Conservation (phyloP, 2,329 filamentous ascomycete species). For the Exophiala aquamarina region DNA sequence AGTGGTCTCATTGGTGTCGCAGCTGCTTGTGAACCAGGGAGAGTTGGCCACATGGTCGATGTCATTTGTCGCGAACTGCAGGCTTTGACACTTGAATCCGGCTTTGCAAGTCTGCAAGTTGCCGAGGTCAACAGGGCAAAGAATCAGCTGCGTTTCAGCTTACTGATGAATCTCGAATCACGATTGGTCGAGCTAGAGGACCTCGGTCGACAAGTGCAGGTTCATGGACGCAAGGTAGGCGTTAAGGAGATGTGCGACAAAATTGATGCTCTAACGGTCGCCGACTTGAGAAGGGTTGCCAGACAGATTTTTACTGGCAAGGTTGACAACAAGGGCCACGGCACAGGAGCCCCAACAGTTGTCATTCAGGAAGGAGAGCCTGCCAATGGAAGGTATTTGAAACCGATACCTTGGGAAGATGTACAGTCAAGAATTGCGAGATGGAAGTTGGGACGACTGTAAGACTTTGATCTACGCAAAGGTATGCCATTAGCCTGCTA, state of each 20-base stretch:
- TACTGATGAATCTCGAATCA: slow-evolving; percentile 97
- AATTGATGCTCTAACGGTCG: slow-evolving; percentile 78
- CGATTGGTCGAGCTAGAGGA: slow-evolving; percentile 98
- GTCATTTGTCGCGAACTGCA: slow-evolving; percentile 92
- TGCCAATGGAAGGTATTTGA: slow-evolving; percentile 62
- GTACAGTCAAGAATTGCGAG: slow-evolving; percentile 82
- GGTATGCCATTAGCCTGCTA: too few species aligned
- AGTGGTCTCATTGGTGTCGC: slow-evolving; percentile 93
- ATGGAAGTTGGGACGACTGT: slow-evolving; percentile 76
- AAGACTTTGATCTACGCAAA: slow-evolving; percentile 24
- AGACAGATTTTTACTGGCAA: slow-evolving; percentile 72
- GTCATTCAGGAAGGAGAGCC: slow-evolving; percentile 89
- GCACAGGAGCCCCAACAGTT: slow-evolving; percentile 87
- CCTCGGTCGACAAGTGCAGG: slow-evolving; percentile 89
- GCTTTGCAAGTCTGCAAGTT: slow-evolving; percentile 69
- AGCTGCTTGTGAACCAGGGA: slow-evolving; percentile 76
- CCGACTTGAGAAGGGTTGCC: slow-evolving; percentile 81
- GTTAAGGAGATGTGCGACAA: slow-evolving; percentile 88
- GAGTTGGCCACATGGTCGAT: slow-evolving; percentile 81
- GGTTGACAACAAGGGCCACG: slow-evolving; percentile 71
- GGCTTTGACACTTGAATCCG: slow-evolving; percentile 71
- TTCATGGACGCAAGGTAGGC: slow-evolving; percentile 90
- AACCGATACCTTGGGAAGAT: slow-evolving; percentile 77
- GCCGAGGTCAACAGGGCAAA: slow-evolving; percentile 88
- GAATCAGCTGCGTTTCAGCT: slow-evolving; percentile 86